These are phyloP conservation scores for Stachybotrys chlorohalonatus DNA, from an alignment of 2,329 filamentous ascomycete genomes.

Conservation along the genomic window DNA sequence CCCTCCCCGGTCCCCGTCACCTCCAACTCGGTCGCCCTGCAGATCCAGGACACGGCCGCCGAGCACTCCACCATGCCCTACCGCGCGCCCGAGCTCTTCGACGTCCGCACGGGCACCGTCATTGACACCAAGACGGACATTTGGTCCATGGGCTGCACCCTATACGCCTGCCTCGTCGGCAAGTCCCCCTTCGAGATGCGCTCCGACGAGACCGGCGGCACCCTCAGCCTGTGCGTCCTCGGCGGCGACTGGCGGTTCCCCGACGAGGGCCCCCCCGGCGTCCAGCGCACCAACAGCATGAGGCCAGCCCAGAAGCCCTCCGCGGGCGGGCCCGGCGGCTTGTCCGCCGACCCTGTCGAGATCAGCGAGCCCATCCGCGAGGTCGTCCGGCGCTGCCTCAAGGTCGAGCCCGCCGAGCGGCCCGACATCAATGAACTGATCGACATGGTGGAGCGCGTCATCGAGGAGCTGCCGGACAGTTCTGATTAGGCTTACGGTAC, in stretches of 20 bases:
- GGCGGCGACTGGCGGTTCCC: slow-evolving; percentile 96
- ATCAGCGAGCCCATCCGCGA: slow-evolving; percentile 81
- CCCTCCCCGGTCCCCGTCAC: slow-evolving; percentile 84
- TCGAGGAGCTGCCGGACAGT: slow-evolving; percentile 56
- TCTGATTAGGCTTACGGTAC: slow-evolving; percentile 8
- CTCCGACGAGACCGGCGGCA: slow-evolving; percentile 91
- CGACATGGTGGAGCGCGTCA: slow-evolving; percentile 62
- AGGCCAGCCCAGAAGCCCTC: slow-evolving; percentile 20
- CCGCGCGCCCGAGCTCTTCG: slow-evolving; percentile 93
- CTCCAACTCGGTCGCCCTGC: slow-evolving; percentile 79
- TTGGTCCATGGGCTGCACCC: slow-evolving; percentile 94
- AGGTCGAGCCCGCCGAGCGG: slow-evolving; percentile 77
- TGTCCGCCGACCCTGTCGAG: slow-evolving; percentile 26
- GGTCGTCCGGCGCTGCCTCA: slow-evolving; percentile 77
- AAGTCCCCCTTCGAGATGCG: slow-evolving; percentile 96
- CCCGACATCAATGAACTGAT: slow-evolving; percentile 84
- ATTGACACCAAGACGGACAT: slow-evolving; percentile 97
- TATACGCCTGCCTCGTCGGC: slow-evolving; percentile 92
- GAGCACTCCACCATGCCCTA: slow-evolving; percentile 99
- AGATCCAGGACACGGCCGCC: slow-evolving; percentile 87
- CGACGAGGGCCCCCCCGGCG: slow-evolving; percentile 62
- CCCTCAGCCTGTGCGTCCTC: slow-evolving; percentile 82
- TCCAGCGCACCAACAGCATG: slow-evolving; percentile 35
- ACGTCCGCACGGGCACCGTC: slow-evolving; percentile 85
- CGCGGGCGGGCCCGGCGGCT: slow-evolving; percentile 11